Evolutionary conservation across 1,284 basidiomycete genomes (phyloP), one percentile per base, ranked within the genome.

Genomic region (Schizophyllum amplum): DNA sequence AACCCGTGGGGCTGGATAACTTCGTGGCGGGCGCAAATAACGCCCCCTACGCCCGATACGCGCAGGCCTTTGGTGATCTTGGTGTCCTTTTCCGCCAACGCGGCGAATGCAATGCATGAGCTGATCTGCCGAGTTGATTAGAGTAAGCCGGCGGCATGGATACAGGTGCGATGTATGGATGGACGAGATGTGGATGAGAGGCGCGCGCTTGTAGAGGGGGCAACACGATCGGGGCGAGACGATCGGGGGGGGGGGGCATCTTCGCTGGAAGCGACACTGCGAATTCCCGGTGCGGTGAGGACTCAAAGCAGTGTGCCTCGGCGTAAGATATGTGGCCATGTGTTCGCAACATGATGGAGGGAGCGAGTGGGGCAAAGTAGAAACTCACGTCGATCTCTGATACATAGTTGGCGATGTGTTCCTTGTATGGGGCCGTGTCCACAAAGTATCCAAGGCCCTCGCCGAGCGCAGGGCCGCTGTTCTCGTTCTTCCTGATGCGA

Each of bases 371-470:
- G n/a, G n/a, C n/a, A n/a, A n/a, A n/a, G n/a, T n/a, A n/a, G n/a
- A n/a, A n/a, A 60, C 57, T 1, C 42, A 64, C 62, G 53, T 63
- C 62, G 4, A 49, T 55, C 26, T 62, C 59, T 24, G 23, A 24
- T 1, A 57, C 50, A 26, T 59, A 58, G 9, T 53, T 51, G 13
- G 54, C 56, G 9, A 62, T n/a, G 27, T 63, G 61, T 22, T 51
- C 27, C 15, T 56, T 56, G 53, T 62, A 65, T 1, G 26, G 13
- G 4, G 15, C 15, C 1, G 49, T 24, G 24, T 55, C 52, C 5
- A 65, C 64, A 46, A 64, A 65, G 9, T 57, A 61, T 1, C 60
- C 56, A 47, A 48, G 52, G 4, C 63, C 62, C 0, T 53, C 47
- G 2, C 55, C 57, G 21, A 66, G 51, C 4, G 55, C 52, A 1